Evolutionary conservation across 306 rosid species (phyloP).

Genomic region (Inga leiocalycina): DNA sequence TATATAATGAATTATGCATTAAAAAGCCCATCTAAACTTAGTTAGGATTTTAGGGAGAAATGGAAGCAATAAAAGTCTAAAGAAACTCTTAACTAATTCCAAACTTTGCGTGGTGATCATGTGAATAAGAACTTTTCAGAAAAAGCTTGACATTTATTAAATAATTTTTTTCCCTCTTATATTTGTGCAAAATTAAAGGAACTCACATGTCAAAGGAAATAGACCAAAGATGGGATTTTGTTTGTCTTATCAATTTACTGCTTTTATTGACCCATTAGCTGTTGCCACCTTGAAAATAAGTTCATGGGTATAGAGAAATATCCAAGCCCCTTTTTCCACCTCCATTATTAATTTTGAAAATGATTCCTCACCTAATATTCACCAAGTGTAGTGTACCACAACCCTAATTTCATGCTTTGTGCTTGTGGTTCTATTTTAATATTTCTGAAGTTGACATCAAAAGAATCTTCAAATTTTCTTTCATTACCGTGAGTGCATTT

Average conservation of each 20-base stretch:
- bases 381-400: constrained; percentile 28
- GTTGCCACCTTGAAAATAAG: constrained; percentile 36
- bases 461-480: constrained; percentile 2
- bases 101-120: constrained; percentile 6
- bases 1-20: background rate
- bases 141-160: background rate
- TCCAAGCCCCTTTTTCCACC: constrained; percentile 13
- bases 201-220: constrained; percentile 34
- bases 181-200: background rate
- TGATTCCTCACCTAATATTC: constrained; percentile 28
- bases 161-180: background rate
- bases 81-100: background rate
- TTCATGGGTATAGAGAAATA: background rate
- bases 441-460: constrained; percentile 19
- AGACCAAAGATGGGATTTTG: constrained; percentile 9
- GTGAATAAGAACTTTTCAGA: background rate
- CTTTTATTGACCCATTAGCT: constrained; percentile 24
- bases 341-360: constrained; percentile 35
- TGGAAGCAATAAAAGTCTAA: background rate
- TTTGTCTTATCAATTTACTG: constrained; percentile 26
- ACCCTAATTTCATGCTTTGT: background rate
- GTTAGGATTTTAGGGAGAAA: background rate
- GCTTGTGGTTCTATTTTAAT: background rate
- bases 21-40: background rate
- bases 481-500: background rate